These are phyloP conservation scores for Penicillium sp. DNA, from an alignment of 2,329 filamentous ascomycete species.

Conservation along the genomic window DNA sequence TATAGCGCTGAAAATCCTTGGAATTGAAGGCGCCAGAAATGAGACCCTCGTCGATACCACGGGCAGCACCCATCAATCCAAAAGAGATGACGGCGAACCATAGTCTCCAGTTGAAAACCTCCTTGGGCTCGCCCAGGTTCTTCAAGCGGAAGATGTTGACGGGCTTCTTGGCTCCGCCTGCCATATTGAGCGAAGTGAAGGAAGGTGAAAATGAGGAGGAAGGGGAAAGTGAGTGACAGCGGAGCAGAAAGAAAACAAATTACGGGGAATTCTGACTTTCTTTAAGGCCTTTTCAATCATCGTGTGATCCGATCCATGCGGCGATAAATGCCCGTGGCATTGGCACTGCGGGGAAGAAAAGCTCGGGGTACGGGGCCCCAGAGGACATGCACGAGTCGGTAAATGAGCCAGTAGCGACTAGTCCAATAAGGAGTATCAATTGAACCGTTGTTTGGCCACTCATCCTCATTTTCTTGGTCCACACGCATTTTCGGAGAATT, in stretches of 20 bases:
- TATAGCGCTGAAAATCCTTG: slow-evolving; percentile 64
- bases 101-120: slow-evolving; percentile 75
- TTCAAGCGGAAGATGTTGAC: slow-evolving; percentile 62
- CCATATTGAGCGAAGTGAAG: slow-evolving; percentile 32
- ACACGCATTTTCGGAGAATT: neutral
- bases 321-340: neutral
- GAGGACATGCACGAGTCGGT: neutral
- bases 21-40: slow-evolving; percentile 73
- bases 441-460: neutral
- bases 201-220: neutral
- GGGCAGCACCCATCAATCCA: slow-evolving; percentile 73
- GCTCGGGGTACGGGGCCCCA: slow-evolving; percentile 2
- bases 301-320: neutral
- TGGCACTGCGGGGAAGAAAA: neutral
- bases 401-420: neutral
- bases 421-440: neutral
- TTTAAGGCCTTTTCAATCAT: slow-evolving; percentile 12
- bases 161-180: slow-evolving; percentile 52
- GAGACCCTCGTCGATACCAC: slow-evolving; percentile 79
- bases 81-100: slow-evolving; percentile 78
- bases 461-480: neutral
- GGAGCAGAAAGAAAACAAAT: neutral
- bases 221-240: neutral
- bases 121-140: slow-evolving; percentile 67
- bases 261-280: neutral